Evolutionary conservation across 352 stramenopile genomes (phyloP).

Genomic region (Pythium diclinum): DNA sequence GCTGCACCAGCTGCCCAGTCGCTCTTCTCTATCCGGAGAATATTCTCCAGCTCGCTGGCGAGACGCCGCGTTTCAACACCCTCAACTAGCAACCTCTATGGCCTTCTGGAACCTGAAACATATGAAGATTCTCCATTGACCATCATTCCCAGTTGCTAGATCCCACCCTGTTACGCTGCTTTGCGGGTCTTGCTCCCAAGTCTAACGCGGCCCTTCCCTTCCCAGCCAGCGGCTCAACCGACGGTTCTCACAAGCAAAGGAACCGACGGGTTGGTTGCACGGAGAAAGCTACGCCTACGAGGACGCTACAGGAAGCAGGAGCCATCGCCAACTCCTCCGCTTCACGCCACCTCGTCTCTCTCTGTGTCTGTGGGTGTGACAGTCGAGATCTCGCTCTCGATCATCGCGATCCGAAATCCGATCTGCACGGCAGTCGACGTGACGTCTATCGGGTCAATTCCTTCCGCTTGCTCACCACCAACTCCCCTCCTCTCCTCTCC

Average conservation of each 20-base stretch:
- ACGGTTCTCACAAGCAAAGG: conserved; percentile 3
- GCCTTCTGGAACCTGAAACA: background rate
- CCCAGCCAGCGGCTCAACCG: background rate
- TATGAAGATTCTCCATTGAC: background rate
- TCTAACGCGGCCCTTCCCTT: background rate
- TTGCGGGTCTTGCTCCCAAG: too few relatives aligned
- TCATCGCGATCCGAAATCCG: background rate
- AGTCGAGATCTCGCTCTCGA: background rate
- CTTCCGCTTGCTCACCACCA: conserved; percentile 7
- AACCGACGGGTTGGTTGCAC: background rate
- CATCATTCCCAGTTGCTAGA: conserved; percentile 18
- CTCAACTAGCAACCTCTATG: conserved; percentile 4
- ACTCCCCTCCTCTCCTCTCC: background rate
- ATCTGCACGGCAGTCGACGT: background rate
- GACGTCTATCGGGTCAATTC: background rate
- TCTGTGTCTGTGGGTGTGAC: background rate
- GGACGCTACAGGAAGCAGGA: background rate
- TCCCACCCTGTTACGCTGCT: background rate
- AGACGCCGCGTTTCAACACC: background rate
- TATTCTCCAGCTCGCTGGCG: conserved; percentile 2
- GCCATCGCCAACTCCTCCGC: background rate
- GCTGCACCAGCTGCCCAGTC: conserved; percentile 5
- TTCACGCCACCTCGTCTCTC: background rate
- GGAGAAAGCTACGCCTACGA: background rate
- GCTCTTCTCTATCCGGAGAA: conserved; percentile 10